phyloP scores from a whole-genome alignment of 1,284 basidiomycete genomes.

The Cryptococcus sp. region DNA sequence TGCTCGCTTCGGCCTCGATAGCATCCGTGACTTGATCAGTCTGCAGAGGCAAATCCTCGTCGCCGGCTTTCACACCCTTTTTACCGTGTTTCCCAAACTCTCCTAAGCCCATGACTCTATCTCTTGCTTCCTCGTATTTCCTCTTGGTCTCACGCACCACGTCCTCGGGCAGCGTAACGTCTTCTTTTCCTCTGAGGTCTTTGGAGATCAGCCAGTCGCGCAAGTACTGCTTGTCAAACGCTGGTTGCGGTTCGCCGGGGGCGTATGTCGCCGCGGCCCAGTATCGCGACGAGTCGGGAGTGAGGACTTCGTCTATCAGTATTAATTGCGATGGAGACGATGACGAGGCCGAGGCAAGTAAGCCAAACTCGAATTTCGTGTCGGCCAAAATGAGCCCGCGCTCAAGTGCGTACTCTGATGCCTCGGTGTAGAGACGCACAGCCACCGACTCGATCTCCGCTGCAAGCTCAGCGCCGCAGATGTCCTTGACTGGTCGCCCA shows the following conservation, averaged over 20 bases:
- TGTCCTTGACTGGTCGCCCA: conserved; percentile 49
- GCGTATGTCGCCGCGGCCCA: conserved; percentile 80
- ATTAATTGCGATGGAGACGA: conserved; percentile 63
- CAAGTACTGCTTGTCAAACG: conserved; percentile 97
- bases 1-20: neutral
- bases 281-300: conserved; percentile 96
- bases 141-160: conserved; percentile 74
- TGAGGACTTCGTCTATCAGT: conserved; percentile 92
- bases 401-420: conserved; percentile 72
- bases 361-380: conserved; percentile 87
- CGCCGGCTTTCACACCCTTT: conserved; percentile 1
- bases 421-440: conserved; percentile 58
- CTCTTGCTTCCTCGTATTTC: conserved; percentile 76
- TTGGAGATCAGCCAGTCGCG: conserved; percentile 79
- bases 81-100: conserved; percentile 24
- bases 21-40: conserved; percentile 22
- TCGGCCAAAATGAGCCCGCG: conserved; percentile 95
- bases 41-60: conserved; percentile 13
- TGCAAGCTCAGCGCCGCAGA: conserved; percentile 52
- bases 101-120: conserved; percentile 62
- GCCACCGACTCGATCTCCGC: conserved; percentile 51
- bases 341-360: conserved; percentile 53
- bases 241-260: conserved; percentile 75
- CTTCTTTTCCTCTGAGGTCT: conserved; percentile 75
- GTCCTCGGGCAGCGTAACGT: conserved; percentile 69